Percentiles rank a stretch among this genome's conserved stretches.
These are phyloP conservation scores for Aspergillus bombycis DNA, from an alignment of 2,329 filamentous ascomycete species.

Conservation along the genomic window DNA sequence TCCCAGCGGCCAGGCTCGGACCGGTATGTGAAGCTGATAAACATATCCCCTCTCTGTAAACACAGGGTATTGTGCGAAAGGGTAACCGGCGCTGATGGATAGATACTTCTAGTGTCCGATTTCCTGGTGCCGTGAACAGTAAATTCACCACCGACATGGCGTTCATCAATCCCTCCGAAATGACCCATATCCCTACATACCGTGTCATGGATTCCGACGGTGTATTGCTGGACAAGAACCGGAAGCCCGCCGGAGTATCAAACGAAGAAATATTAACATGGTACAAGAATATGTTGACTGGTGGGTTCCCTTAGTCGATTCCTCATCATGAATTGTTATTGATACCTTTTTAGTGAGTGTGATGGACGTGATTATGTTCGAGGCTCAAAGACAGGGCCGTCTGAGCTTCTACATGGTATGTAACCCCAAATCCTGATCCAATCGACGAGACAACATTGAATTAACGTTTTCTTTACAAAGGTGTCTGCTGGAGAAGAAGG, in stretches of 20 bases:
- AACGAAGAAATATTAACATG: constrained; percentile 62
- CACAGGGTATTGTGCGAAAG: background rate
- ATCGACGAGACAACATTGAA: background rate
- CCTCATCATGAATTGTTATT: background rate
- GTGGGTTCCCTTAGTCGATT: constrained; percentile 36
- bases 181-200: constrained; percentile 83
- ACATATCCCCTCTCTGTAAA: background rate
- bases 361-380: constrained; percentile 98
- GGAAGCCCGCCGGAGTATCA: constrained; percentile 67
- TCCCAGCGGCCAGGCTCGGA: constrained; percentile 63
- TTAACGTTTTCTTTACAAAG: constrained; percentile 31
- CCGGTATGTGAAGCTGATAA: constrained; percentile 49
- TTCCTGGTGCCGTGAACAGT: constrained; percentile 93
- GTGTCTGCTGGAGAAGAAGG: constrained; percentile 90
- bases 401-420: constrained; percentile 93
- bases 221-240: constrained; percentile 73
- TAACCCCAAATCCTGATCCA: background rate
- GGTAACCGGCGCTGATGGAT: constrained; percentile 12
- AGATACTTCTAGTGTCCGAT: constrained; percentile 58
- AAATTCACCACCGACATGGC: constrained; percentile 81
- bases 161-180: constrained; percentile 74
- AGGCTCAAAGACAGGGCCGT: constrained; percentile 92
- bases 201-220: constrained; percentile 90
- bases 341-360: constrained; percentile 61
- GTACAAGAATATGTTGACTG: constrained; percentile 67